Conservation (phyloP, 345 rosid species). For the Eutrema yunnanense region DNA sequence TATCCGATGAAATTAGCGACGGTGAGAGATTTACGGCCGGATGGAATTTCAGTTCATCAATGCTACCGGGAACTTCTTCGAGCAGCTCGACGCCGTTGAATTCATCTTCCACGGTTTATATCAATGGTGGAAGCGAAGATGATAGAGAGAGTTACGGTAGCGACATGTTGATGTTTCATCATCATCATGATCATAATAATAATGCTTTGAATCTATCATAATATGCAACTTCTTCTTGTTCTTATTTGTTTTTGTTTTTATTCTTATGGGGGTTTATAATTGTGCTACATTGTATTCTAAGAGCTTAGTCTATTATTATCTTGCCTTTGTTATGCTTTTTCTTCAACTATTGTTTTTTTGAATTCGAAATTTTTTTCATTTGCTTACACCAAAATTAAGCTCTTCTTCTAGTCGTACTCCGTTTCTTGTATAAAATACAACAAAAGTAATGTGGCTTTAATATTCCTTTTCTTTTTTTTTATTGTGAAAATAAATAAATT, state of each 20-base stretch:
- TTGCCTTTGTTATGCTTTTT: background rate
- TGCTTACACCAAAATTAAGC: background rate
- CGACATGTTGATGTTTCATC: constrained; percentile 29
- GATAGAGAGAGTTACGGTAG: constrained; percentile 31
- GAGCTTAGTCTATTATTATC: background rate
- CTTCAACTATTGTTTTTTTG: background rate
- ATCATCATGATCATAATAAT: constrained; percentile 8
- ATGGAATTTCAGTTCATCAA: constrained; percentile 19
- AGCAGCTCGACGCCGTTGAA: constrained; percentile 25
- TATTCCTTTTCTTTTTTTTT: background rate
- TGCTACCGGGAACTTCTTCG: constrained; percentile 20
- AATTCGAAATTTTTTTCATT: background rate
- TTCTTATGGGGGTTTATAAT: background rate
- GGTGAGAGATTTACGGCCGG: constrained; percentile 2
- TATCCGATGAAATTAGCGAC: background rate
- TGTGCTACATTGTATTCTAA: constrained; percentile 1
- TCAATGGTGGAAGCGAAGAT: constrained; percentile 31
- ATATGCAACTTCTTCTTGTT: background rate
- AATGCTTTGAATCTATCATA: constrained; percentile 8
- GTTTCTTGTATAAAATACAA: background rate
- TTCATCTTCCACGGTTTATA: constrained; percentile 15
- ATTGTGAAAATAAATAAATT: background rate
- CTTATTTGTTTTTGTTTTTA: background rate
- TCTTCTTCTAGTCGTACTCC: background rate
- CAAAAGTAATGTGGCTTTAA: background rate